Evolutionary conservation across 768 basidiomycete genomes (phyloP).

Genomic region (Saitozyma sp.): DNA sequence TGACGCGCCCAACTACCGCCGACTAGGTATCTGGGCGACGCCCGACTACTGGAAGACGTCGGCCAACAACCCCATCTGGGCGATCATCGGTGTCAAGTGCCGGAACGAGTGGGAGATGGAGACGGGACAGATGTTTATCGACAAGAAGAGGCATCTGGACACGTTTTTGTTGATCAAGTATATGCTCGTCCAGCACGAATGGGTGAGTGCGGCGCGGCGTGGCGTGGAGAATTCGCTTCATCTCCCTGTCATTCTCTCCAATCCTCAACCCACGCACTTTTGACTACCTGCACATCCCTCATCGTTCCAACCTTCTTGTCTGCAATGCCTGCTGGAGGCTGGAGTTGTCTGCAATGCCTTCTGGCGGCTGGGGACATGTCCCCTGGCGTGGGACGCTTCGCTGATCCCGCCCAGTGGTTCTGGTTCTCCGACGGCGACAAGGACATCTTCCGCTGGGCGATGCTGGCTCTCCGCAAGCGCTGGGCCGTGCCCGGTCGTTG

Average conservation of each 20-base stretch:
- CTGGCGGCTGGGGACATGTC: too few species aligned
- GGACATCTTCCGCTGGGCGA: conserved; percentile 52
- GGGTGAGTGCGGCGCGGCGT: conserved; percentile 28
- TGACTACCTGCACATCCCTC: too few species aligned
- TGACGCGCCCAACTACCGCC: conserved; percentile 52
- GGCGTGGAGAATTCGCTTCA: too few species aligned
- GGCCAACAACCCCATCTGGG: conserved; percentile 53
- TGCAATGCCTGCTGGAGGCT: too few species aligned
- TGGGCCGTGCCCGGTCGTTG: conserved; percentile 57
- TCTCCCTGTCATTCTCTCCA: background rate
- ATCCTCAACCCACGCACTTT: too few species aligned
- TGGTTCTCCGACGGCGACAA: conserved; percentile 56
- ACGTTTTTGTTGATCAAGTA: conserved; percentile 47
- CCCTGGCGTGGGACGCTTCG: background rate
- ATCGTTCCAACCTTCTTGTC: too few species aligned
- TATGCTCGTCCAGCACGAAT: conserved; percentile 51
- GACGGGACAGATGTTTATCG: conserved; percentile 56
- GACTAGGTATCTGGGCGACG: conserved; percentile 51
- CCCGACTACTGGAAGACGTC: conserved; percentile 57
- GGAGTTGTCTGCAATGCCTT: too few species aligned
- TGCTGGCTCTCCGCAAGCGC: conserved; percentile 55
- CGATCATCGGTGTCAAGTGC: conserved; percentile 55
- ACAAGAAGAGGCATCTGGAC: conserved; percentile 55
- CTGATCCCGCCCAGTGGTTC: conserved; percentile 48
- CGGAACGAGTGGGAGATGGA: conserved; percentile 57